Conservation (phyloP, 148 eudicot genomes). For the Persicaria maculosa region DNA sequence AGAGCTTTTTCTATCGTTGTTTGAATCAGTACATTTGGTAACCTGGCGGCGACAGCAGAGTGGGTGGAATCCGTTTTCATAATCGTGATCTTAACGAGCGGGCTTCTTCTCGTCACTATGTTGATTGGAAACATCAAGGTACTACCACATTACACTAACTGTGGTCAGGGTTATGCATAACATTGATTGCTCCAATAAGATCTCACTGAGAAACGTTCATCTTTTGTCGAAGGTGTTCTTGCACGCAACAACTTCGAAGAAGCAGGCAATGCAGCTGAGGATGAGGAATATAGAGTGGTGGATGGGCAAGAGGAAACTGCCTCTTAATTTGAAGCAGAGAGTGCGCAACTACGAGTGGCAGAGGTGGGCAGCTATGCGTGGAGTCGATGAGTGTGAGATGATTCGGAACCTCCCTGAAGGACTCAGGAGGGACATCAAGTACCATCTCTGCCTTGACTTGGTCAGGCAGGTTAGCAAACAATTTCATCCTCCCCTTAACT, state of each 20-base stretch:
- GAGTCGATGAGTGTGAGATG: conserved; percentile 93
- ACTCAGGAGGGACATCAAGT: conserved; percentile 85
- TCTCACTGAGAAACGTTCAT: not conserved
- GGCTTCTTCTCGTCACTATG: conserved; percentile 89
- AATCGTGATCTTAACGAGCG: conserved; percentile 74
- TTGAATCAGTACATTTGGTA: conserved; percentile 71
- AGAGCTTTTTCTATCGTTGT: not conserved
- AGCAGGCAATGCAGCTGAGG: conserved; percentile 85
- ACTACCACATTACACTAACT: not conserved
- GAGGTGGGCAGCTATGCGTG: conserved; percentile 96
- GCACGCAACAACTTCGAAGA: conserved; percentile 89
- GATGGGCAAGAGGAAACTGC: conserved; percentile 80
- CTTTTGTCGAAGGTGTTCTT: conserved; percentile 50
- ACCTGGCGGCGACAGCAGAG: conserved; percentile 87
- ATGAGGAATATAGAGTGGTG: conserved; percentile 98
- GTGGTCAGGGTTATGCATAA: not conserved
- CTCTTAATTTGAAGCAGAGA: conserved; percentile 56
- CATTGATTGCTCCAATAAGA: not conserved
- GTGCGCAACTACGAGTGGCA: conserved; percentile 86
- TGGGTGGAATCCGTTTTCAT: conserved; percentile 81
- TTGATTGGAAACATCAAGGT: conserved; percentile 97
- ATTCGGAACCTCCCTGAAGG: conserved; percentile 87
- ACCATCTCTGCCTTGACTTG: conserved; percentile 81
- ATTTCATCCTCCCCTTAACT: not conserved
- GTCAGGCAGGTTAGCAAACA: conserved; percentile 56